These are phyloP conservation scores for Hirschfeldia incana DNA, from an alignment of 345 rosid genomes.

Conservation along the genomic window DNA sequence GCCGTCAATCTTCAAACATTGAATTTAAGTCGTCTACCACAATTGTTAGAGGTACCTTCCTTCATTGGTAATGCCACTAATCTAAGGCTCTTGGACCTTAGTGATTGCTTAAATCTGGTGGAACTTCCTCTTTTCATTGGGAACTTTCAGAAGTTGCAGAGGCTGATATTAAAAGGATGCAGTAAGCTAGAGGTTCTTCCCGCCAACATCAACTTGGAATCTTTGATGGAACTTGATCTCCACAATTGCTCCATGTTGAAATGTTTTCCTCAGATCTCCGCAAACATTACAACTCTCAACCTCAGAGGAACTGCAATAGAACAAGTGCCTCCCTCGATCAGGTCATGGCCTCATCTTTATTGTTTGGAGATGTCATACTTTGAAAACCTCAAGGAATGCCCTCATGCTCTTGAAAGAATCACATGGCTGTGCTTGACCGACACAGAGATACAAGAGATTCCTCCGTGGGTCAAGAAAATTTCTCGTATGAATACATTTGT, in stretches of 20 bases:
- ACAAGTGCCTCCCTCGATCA: background rate
- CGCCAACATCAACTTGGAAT: slow-evolving; percentile 14
- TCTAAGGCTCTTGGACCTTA: background rate
- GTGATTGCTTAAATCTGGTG: background rate
- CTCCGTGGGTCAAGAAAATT: background rate
- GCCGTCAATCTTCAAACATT: too few relatives aligned
- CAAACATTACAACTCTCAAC: background rate
- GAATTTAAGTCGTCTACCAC: background rate
- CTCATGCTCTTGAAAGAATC: background rate
- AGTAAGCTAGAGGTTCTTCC: slow-evolving; percentile 1
- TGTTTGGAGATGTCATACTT: background rate
- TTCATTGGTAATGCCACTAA: background rate
- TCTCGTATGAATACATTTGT: background rate
- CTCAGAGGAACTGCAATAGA: background rate
- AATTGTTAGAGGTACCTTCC: background rate
- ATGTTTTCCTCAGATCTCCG: background rate
- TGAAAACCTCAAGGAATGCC: background rate
- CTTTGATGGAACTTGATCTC: background rate
- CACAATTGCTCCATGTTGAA: background rate
- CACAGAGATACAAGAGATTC: background rate
- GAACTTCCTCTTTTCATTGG: background rate
- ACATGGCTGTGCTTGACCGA: background rate
- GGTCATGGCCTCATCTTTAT: background rate
- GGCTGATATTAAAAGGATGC: background rate
- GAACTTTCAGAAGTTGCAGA: background rate